Percentiles rank a stretch among this genome's conserved stretches.
Evolutionary conservation across 345 rosid species (phyloP).

Genomic region (Hypericum perforatum): DNA sequence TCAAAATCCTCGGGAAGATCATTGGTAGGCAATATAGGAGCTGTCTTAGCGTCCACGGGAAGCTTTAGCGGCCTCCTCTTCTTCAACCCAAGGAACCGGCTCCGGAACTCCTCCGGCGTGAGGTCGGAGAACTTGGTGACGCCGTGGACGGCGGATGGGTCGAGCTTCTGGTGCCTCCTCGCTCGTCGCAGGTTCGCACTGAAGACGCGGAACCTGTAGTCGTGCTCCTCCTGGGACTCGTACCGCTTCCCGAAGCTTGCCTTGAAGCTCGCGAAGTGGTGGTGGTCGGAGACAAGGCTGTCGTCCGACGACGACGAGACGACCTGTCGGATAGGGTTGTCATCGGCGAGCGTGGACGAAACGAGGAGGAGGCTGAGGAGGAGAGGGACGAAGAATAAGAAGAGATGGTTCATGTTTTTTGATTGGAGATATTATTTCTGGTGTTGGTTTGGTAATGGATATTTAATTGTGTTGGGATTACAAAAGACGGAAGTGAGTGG

Average conservation of each 20-base stretch:
- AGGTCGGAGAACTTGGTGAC: not conserved
- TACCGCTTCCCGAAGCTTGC: slow-evolving; percentile 16
- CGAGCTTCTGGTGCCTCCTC: not conserved
- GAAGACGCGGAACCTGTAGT: slow-evolving; percentile 1
- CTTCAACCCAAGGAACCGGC: not conserved
- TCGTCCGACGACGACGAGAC: slow-evolving; percentile 13
- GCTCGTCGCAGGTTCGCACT: not conserved
- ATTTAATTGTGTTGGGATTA: too few relatives aligned
- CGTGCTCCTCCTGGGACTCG: slow-evolving; percentile 11
- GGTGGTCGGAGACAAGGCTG: slow-evolving; percentile 16
- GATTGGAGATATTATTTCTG: not conserved
- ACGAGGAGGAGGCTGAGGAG: not conserved
- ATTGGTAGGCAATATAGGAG: slow-evolving; percentile 4
- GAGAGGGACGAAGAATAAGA: slow-evolving; percentile 6
- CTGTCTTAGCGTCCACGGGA: slow-evolving; percentile 2
- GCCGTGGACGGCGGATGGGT: slow-evolving; percentile 1
- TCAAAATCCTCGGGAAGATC: slow-evolving; percentile 7
- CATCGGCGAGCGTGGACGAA: slow-evolving; percentile 9
- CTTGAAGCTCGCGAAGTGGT: slow-evolving; percentile 19
- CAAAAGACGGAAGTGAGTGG: too few relatives aligned
- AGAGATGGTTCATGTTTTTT: slow-evolving; percentile 7
- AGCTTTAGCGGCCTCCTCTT: not conserved
- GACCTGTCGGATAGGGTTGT: slow-evolving; percentile 18
- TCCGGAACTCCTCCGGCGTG: not conserved
- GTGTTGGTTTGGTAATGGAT: not conserved